Percentiles rank a stretch among this genome's conserved stretches.
Evolutionary conservation across 163 green algal species (phyloP).

Genomic region (Volvox carteri): DNA sequence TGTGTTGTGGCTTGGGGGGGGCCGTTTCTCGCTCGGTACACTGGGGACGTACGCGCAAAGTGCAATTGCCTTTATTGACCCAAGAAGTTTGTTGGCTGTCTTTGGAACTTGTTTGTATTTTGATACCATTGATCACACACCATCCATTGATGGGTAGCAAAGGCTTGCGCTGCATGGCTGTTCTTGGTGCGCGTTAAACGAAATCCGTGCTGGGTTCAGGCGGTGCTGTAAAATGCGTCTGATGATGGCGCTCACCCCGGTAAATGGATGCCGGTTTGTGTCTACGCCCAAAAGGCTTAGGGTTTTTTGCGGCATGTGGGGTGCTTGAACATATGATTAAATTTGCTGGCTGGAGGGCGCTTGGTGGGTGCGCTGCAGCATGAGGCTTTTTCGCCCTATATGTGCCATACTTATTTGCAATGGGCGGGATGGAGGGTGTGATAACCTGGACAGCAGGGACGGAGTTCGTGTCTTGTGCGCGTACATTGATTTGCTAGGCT

Average conservation of each 20-base stretch:
- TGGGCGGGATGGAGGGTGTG: no score
- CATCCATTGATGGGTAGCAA: constrained; percentile 24
- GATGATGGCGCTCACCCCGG: background rate
- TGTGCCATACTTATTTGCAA: no score
- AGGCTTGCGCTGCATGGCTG: background rate
- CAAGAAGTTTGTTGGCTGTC: background rate
- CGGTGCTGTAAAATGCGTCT: background rate
- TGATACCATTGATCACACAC: background rate
- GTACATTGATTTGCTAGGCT: no score
- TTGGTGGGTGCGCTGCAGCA: no score
- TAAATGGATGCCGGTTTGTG: background rate
- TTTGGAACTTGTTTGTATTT: background rate
- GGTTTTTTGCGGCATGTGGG: no score
- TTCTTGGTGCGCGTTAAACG: background rate
- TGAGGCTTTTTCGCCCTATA: no score
- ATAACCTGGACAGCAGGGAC: no score
- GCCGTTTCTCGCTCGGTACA: background rate
- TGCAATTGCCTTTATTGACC: background rate
- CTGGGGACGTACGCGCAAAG: background rate
- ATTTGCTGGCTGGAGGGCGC: no score
- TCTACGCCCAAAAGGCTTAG: no score
- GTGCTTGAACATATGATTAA: no score
- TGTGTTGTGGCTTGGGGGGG: background rate
- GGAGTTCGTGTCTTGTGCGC: no score
- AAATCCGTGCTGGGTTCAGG: background rate